A percentile compares a stretch with the other conserved stretches of the same genome.
Conservation (phyloP, 768 basidiomycete species). For the Lactarius sp. region DNA sequence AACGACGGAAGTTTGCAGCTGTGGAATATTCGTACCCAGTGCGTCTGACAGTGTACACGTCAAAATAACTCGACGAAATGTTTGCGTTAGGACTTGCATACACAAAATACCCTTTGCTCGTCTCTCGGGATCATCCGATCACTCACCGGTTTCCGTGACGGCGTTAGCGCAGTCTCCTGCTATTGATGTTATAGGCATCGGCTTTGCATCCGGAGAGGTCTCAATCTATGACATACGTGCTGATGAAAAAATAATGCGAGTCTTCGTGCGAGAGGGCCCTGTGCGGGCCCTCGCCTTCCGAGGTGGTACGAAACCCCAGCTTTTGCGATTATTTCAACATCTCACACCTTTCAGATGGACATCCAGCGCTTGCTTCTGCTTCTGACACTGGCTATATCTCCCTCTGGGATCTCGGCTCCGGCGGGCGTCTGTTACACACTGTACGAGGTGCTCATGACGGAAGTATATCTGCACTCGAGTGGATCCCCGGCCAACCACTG, state of each 20-base stretch:
- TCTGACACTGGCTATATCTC: constrained; percentile 87
- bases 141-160: constrained; percentile 53
- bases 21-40: constrained; percentile 92
- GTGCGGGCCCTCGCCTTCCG: constrained; percentile 78
- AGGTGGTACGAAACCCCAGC: constrained; percentile 49
- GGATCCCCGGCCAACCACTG: constrained; percentile 90
- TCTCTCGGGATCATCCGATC: constrained; percentile 41
- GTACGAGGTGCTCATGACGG: constrained; percentile 87
- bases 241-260: constrained; percentile 82
- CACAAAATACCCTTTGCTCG: constrained; percentile 63
- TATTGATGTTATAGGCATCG: constrained; percentile 93
- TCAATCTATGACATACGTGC: constrained; percentile 86
- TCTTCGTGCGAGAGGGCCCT: constrained; percentile 86
- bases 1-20: constrained; percentile 77
- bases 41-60: constrained; percentile 29
- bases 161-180: constrained; percentile 87
- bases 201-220: constrained; percentile 82
- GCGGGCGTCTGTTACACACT: constrained; percentile 79
- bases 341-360: constrained; percentile 54
- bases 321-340: neutral
- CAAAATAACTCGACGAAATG: neutral
- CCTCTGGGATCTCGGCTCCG: constrained; percentile 85
- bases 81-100: constrained; percentile 61
- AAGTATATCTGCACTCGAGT: constrained; percentile 75
- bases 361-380: constrained; percentile 82